Percentiles rank a stretch among this genome's conserved stretches.
These are phyloP conservation scores for Elsinoe perseae DNA, from an alignment of 2,329 filamentous ascomycete species.

Conservation along the genomic window DNA sequence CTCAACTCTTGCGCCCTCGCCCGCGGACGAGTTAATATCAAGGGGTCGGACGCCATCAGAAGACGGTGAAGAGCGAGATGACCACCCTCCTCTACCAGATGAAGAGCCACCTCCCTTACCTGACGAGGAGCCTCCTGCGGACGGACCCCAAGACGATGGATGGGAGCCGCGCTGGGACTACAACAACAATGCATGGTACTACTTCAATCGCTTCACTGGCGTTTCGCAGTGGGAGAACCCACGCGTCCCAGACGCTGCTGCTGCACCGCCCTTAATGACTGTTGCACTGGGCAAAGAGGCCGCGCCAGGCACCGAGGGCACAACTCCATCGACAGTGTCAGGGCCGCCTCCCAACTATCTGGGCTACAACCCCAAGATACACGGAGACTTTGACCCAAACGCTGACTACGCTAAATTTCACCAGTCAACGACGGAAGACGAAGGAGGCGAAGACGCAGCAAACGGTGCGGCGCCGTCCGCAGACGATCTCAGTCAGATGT, in stretches of 20 bases:
- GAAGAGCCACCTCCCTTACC: conserved; percentile 30
- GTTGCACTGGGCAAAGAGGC: conserved; percentile 15
- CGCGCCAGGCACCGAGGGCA: conserved; percentile 12
- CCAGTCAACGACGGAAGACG: conserved; percentile 35
- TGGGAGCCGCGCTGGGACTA: conserved; percentile 78
- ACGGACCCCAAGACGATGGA: conserved; percentile 50
- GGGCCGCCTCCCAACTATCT: conserved; percentile 42
- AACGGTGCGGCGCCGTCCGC: conserved; percentile 23
- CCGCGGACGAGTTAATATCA: neutral
- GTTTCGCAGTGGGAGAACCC: conserved; percentile 81
- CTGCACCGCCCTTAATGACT: neutral
- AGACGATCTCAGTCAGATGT: conserved; percentile 37
- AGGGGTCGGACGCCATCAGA: conserved; percentile 15
- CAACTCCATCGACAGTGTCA: conserved; percentile 19
- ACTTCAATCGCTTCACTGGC: conserved; percentile 72
- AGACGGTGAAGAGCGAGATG: conserved; percentile 18
- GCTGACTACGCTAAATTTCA: conserved; percentile 71
- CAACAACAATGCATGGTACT: conserved; percentile 63
- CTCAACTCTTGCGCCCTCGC: neutral
- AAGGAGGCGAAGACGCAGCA: conserved; percentile 28
- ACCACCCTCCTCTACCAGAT: conserved; percentile 18
- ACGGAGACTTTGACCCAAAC: conserved; percentile 91
- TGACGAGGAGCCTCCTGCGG: conserved; percentile 17
- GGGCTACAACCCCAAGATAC: conserved; percentile 92
- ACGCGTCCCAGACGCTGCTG: conserved; percentile 48